phyloP scores from a whole-genome alignment of 2,329 filamentous ascomycete species.

The Septoria linicola region DNA sequence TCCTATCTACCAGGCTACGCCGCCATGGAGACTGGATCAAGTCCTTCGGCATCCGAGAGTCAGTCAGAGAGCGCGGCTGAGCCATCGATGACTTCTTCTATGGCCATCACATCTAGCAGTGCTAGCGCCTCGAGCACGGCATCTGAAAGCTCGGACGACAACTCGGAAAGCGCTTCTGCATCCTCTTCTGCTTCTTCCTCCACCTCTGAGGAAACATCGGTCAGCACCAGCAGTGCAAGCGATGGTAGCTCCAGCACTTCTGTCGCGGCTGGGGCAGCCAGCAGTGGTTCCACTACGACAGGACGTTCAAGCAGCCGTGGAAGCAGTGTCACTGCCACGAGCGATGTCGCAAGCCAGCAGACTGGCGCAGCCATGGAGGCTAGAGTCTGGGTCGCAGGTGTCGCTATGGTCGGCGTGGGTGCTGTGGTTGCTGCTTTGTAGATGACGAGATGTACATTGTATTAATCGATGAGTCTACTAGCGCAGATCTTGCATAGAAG shows the following conservation, averaged over 20 bases:
- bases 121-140: background rate
- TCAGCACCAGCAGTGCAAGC: background rate
- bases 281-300: slow-evolving; percentile 4
- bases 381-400: slow-evolving; percentile 48
- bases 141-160: slow-evolving; percentile 2
- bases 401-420: slow-evolving; percentile 39
- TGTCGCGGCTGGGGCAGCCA: background rate
- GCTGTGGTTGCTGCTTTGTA: slow-evolving; percentile 24
- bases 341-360: background rate
- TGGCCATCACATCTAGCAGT: no score
- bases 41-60: slow-evolving; percentile 8
- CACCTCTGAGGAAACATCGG: no score
- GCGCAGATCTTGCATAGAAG: no score
- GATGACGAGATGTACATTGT: no score
- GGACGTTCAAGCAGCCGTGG: no score
- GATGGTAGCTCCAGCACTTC: background rate
- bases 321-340: no score
- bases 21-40: slow-evolving; percentile 12
- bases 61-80: no score
- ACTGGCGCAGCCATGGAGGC: slow-evolving; percentile 32
- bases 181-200: background rate
- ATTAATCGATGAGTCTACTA: no score
- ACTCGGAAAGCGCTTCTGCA: background rate
- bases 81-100: background rate
- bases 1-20: slow-evolving; percentile 47